phyloP scores from a whole-genome alignment of 83 land plant genomes.

The Picea engelmannii region DNA sequence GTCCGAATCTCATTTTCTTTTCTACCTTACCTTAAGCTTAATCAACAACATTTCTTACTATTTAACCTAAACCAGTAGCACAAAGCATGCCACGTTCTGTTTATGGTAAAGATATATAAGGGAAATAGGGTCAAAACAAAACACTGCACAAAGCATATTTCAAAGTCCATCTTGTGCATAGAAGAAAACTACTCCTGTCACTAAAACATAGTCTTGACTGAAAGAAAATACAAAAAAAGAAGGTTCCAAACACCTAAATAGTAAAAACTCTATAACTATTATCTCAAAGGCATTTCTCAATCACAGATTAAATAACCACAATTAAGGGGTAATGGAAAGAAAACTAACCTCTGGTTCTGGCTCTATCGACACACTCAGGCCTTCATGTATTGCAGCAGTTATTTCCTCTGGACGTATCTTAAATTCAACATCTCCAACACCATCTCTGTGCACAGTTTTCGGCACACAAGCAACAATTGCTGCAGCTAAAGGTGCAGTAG shows the following conservation, averaged over 20 bases:
- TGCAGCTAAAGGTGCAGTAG: constrained; percentile 83
- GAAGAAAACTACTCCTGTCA: not conserved
- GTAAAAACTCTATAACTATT: not conserved
- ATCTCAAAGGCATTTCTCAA: not conserved
- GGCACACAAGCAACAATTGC: constrained; percentile 99
- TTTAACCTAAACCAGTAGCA: no score
- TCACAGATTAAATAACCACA: not conserved
- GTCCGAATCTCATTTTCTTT: no score
- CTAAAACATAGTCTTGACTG: not conserved
- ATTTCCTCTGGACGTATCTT: constrained; percentile 77
- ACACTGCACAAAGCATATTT: not conserved
- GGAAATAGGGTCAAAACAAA: no score
- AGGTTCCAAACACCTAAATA: not conserved
- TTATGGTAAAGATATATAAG: no score
- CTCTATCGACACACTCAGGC: constrained; percentile 75
- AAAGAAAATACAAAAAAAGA: not conserved
- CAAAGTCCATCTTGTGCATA: not conserved
- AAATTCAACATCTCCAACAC: constrained; percentile 75
- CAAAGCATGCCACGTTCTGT: no score
- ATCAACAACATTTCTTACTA: no score
- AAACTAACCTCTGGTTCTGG: constrained; percentile 87
- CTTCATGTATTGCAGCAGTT: constrained; percentile 64
- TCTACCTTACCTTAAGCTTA: no score
- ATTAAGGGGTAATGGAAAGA: not conserved
- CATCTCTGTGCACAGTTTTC: constrained; percentile 82